Conservation (phyloP, 805 yeast species). For the Yamadazyma takamatsuzukensis region DNA sequence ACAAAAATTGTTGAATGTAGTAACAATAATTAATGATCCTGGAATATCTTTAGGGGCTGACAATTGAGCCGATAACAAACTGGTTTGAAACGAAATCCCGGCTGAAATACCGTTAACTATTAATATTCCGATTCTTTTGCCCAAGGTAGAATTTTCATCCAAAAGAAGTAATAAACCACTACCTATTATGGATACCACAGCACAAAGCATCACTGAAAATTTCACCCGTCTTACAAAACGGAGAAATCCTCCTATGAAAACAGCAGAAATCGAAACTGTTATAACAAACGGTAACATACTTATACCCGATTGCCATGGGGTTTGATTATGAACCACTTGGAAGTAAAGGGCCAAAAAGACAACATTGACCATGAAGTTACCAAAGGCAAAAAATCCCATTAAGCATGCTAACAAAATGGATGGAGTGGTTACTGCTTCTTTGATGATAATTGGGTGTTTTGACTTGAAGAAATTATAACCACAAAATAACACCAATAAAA, state of each 20-base stretch:
- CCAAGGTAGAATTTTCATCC: constrained; percentile 17
- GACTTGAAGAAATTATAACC: constrained; percentile 42
- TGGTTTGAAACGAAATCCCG: constrained; percentile 35
- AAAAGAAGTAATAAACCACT: constrained; percentile 30
- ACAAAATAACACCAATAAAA: constrained; percentile 29
- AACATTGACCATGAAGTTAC: constrained; percentile 36
- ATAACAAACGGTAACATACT: constrained; percentile 33
- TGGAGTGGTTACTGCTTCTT: constrained; percentile 33
- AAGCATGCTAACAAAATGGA: constrained; percentile 37
- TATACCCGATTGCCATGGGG: constrained; percentile 36
- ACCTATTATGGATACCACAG: constrained; percentile 30
- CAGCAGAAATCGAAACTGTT: constrained; percentile 29
- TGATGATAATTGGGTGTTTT: constrained; percentile 44
- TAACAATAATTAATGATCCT: constrained; percentile 33
- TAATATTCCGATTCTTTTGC: constrained; percentile 28
- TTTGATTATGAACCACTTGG: constrained; percentile 33
- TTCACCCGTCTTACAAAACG: constrained; percentile 26
- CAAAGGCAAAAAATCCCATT: constrained; percentile 31
- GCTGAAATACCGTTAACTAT: constrained; percentile 31
- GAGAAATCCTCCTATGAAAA: constrained; percentile 29
- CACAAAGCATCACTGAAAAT: constrained; percentile 27
- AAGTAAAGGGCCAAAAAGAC: constrained; percentile 36
- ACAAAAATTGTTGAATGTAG: constrained; percentile 31
- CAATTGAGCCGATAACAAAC: constrained; percentile 33
- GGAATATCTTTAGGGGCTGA: constrained; percentile 32